Evolutionary conservation across 1,284 basidiomycete species (phyloP), one percentile per base, ranked within the genome.

Genomic region (Nidula niveotomentosa): DNA sequence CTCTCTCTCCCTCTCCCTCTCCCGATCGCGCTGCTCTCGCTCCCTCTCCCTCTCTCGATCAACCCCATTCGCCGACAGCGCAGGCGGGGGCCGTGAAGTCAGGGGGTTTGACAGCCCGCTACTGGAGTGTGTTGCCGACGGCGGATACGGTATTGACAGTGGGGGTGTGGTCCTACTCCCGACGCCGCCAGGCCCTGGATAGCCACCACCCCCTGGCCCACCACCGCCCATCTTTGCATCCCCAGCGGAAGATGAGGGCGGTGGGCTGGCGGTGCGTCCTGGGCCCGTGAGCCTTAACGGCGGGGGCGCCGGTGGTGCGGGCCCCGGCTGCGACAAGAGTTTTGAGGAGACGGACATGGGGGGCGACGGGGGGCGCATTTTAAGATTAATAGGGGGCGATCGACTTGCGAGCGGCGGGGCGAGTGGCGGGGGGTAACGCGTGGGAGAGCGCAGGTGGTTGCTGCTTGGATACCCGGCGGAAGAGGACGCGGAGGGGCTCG

Each of bases 1-100:
- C 43, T 65, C 62, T 41, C 65, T 58, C 55, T 68, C 58, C 63
- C 68, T 50, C 52, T 64, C 58, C n/a, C 68, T 61, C 55, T 70
- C 68, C 36, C 49, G 44, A 23, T 23, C 23, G 3, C 23, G 23
- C 44, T 49, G 48, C 46, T 57, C 49, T 53, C 56, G 49, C 53
- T 55, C 45, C 57, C 64, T 46, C 57, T 66, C 55, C 53, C 48
- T 10, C 53, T 54, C 52, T 18, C 50, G 57, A 54, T 55, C 59
- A 51, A 41, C 50, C 10, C 45, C 15, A 6, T 41, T 10, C 36
- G 49, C 15, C 36, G n/a, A 49, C 36, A 6, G 35, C 36, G n/a
- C 34, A 15, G 36, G 36, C 41, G 23, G 23, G 3, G 23, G 23
- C 23, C 23, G 2, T 23, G 23, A 23, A 23, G 23, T 23, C 23